A percentile compares a stretch with the other conserved stretches of the same genome.
These are phyloP conservation scores for Pythium graminicola DNA, from an alignment of 352 stramenopile species.

Conservation along the genomic window DNA sequence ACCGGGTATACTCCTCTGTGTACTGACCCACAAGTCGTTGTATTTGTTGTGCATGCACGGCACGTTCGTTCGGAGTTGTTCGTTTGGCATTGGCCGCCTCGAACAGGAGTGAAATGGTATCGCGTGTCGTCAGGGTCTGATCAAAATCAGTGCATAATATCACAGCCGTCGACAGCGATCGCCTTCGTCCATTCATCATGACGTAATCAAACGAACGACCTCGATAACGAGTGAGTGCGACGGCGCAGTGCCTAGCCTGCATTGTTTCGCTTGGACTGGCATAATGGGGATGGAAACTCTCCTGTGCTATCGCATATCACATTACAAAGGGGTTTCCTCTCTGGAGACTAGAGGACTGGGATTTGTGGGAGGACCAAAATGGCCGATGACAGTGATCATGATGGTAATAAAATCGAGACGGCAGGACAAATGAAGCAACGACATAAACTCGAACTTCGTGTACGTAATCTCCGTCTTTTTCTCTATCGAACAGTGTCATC, in stretches of 20 bases:
- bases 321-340: neutral
- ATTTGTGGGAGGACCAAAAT: too few relatives aligned
- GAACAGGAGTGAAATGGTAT: slow-evolving; percentile 60
- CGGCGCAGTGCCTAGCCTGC: too few relatives aligned
- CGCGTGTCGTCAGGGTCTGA: slow-evolving; percentile 50
- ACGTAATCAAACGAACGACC: neutral
- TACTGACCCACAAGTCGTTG: slow-evolving; percentile 25
- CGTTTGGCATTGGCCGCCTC: slow-evolving; percentile 19
- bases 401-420: slow-evolving; percentile 56
- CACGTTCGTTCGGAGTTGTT: neutral
- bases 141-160: slow-evolving; percentile 71
- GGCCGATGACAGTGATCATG: slow-evolving; percentile 21
- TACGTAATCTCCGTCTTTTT: slow-evolving; percentile 24
- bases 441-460: slow-evolving; percentile 79
- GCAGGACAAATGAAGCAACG: slow-evolving; percentile 78
- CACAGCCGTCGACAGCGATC: slow-evolving; percentile 3
- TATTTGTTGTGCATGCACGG: slow-evolving; percentile 19
- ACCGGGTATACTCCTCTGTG: neutral
- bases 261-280: too few relatives aligned
- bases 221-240: neutral
- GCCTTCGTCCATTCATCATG: neutral
- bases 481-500: neutral
- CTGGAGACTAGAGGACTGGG: too few relatives aligned
- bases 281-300: too few relatives aligned
- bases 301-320: slow-evolving; percentile 1